Conservation (phyloP, 2,329 filamentous ascomycete genomes). For the Aureobasidium lini region DNA sequence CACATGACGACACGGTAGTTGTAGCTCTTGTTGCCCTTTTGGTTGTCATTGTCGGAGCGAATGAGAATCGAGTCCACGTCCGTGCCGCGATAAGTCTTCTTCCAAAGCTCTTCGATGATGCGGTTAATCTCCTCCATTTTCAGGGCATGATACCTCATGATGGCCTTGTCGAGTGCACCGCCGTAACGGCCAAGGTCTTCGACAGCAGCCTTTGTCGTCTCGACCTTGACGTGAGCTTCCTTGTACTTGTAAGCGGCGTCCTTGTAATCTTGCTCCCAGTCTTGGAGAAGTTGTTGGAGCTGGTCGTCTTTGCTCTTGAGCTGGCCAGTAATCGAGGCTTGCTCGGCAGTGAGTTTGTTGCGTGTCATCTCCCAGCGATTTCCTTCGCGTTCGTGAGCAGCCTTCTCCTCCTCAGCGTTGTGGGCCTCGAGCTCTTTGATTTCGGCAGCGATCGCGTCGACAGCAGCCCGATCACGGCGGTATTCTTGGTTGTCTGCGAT, state of each 20-base stretch:
- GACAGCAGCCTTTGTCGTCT: slow-evolving; percentile 85
- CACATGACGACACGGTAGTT: slow-evolving; percentile 98
- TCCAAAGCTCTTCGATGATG: slow-evolving; percentile 95
- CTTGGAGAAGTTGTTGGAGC: slow-evolving; percentile 60
- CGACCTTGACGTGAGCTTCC: slow-evolving; percentile 80
- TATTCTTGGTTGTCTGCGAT: slow-evolving; percentile 86
- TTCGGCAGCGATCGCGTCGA: slow-evolving; percentile 60
- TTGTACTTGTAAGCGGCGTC: slow-evolving; percentile 74
- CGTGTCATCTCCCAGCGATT: slow-evolving; percentile 58
- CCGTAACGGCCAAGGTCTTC: slow-evolving; percentile 81
- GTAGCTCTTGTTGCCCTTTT: slow-evolving; percentile 70
- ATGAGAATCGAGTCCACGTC: slow-evolving; percentile 97
- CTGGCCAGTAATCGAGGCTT: slow-evolving; percentile 65
- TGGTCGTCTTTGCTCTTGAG: slow-evolving; percentile 82
- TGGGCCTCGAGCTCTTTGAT: slow-evolving; percentile 69
- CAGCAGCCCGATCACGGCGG: slow-evolving; percentile 62
- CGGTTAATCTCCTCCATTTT: slow-evolving; percentile 99
- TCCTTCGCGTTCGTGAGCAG: slow-evolving; percentile 64
- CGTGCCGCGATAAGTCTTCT: slow-evolving; percentile 90
- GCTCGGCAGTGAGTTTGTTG: slow-evolving; percentile 63
- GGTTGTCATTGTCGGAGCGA: slow-evolving; percentile 77
- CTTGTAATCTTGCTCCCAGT: slow-evolving; percentile 83
- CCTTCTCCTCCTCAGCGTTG: slow-evolving; percentile 76
- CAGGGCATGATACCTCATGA: slow-evolving; percentile 91
- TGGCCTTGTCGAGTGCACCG: slow-evolving; percentile 82